Conservation (phyloP, 768 basidiomycete genomes). For the Tremella yokohamensis region DNA sequence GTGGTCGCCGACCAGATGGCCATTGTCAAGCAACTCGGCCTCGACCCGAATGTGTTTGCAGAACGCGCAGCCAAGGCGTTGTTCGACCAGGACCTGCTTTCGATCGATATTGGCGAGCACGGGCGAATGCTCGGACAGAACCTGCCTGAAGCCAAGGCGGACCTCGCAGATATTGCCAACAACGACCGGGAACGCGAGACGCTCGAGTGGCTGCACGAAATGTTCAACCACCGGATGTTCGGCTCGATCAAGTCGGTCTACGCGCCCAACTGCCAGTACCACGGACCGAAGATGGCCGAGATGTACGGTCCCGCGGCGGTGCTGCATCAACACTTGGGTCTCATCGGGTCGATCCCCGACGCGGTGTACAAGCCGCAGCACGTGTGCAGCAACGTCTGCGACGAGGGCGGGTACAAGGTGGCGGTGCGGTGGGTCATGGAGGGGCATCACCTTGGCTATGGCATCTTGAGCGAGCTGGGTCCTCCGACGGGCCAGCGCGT, state of each 20-base stretch:
- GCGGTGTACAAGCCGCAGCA: slow-evolving; percentile 7
- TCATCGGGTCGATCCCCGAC: slow-evolving; percentile 4
- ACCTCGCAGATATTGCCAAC: slow-evolving; percentile 4
- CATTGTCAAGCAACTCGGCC: slow-evolving; percentile 6
- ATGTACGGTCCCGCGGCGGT: slow-evolving; percentile 4
- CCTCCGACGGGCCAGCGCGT: slow-evolving; percentile 4
- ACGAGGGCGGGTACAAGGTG: slow-evolving; percentile 5
- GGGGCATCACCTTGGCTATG: slow-evolving; percentile 6
- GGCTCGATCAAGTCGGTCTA: slow-evolving; percentile 7
- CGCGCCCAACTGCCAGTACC: slow-evolving; percentile 8
- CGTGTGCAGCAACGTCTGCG: neutral
- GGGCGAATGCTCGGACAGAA: neutral
- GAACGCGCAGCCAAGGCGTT: neutral
- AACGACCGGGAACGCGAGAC: slow-evolving; percentile 3
- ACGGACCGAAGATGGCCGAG: slow-evolving; percentile 9
- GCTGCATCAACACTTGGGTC: slow-evolving; percentile 4
- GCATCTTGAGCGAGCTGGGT: slow-evolving; percentile 4
- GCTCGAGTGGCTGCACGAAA: slow-evolving; percentile 5
- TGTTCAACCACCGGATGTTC: slow-evolving; percentile 9
- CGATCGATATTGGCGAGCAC: slow-evolving; percentile 7
- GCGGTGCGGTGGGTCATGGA: slow-evolving; percentile 6
- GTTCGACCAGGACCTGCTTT: slow-evolving; percentile 3
- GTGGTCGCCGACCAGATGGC: slow-evolving; percentile 7
- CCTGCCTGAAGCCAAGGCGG: slow-evolving; percentile 4
- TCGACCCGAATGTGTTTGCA: slow-evolving; percentile 1